Base-by-base conservation (phyloP, 371 early-diverging fungal species). In the Mucor plumbeus region DNA sequence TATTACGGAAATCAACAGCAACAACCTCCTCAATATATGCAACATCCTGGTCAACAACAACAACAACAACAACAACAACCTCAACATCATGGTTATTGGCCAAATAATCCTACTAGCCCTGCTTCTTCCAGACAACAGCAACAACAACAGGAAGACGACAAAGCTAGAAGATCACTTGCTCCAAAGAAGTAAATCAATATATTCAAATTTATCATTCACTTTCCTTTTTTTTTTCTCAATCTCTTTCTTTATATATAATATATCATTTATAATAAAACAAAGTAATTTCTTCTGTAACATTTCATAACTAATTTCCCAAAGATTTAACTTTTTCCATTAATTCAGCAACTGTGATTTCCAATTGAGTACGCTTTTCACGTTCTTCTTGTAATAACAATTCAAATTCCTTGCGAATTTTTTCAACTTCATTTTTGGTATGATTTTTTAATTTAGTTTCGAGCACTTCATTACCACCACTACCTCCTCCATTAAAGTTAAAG, bases 401-500 rank as follows among this genome's bases (percentile, higher is more conserved):
- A 34, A 79, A 74, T 62, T 89, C 85, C 54, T 77, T 81, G 60
- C 79, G 77, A 14, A 82, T 69, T 35, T 82, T 84, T 39, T 86
- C 87, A 21, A 87, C 65, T 68, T 87, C 88, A 48, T 86, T 85
- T 63, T 81, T 87, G 60, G 87, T 79, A 69, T 76, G 85, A 35
- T 87, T 85, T 66, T 80, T 83, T 56, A 88, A 67, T 58, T 85
- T 85, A 10, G 85, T 80, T 66, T 88, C 89, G 17, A 88, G 63
- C 0, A 82, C 86, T 33, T 85, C 87, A 58, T 84, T 80, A 33
- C 80, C 72, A 33, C 83, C 75, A 4, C 77, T 68, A 19, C 80
- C 82, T 5, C 79, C 78, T 6, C 84, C 84, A 5, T 61, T 40
- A 44, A 85, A 83, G 41, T 85, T 84, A 54, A 88, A 88, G 0